Evolutionary conservation across 345 rosid species (phyloP), one percentile per base, ranked within the genome.

Genomic region (Sisymbrium irio): DNA sequence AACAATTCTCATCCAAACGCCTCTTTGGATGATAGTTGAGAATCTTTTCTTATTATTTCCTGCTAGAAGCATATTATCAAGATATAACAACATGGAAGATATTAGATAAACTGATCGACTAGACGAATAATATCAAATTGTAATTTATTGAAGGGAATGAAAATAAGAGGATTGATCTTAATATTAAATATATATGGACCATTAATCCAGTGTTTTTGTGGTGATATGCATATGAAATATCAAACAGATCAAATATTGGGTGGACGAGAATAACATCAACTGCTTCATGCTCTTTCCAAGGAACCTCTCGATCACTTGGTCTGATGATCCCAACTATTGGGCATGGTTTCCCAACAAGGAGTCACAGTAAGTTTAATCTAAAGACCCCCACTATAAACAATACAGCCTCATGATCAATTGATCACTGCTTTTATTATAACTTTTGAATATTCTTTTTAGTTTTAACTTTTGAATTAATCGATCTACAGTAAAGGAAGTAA

Each of bases 231-330:
- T 61, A 42, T 15, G 44, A 44, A 7, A 45, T 50, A 68, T 22
- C 46, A 7, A 44, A 42, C 57, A 65, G 82, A 81, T 86, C 80
- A 84, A 83, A 67, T 82, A 80, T 25, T 75, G 85, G 91, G 80
- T 86, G 40, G 88, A 90, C 18, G 79, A 82, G 82, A 65, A 67
- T 30, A 81, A 82, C 58, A 69, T 54, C 69, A 88, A 85, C 74
- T 78, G 88, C 81, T 84, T 88, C 82, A 82, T 83, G 83, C 17
- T 89, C 80, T 85, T 66, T 77, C 85, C 94, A 44, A 82, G 83
- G 74, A 79, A 62, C 39, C 82, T 88, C 58, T 66, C 73, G 7
- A 88, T 89, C 72, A 85, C 81, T 32, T 89, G 98, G 91, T 80
- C 85, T 27, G 91, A 85, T 17, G 65, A 84, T 40, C 3, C 28